phyloP scores from a whole-genome alignment of 129 eudicot genomes.

The Flaveria robusta region DNA sequence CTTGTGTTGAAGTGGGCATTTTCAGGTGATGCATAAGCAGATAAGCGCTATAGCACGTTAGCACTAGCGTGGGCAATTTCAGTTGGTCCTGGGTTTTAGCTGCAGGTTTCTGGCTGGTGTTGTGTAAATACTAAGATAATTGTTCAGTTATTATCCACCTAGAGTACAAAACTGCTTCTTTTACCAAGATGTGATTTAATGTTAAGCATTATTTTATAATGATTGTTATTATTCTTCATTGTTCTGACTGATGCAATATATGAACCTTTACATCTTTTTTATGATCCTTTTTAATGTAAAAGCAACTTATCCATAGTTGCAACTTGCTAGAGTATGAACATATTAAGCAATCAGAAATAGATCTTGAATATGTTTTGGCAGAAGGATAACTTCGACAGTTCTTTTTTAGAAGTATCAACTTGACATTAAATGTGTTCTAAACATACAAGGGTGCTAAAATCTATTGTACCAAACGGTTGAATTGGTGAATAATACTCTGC shows the following conservation, averaged over 20 bases:
- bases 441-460: conserved; percentile 1
- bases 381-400: conserved; percentile 5
- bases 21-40: conserved; percentile 7
- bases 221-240: conserved; percentile 6
- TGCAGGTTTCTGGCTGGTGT: background rate
- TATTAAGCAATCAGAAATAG: conserved; percentile 1
- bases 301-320: background rate
- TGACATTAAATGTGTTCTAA: conserved; percentile 11
- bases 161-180: conserved; percentile 4
- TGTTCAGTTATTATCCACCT: background rate
- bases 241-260: conserved; percentile 4
- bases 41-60: background rate
- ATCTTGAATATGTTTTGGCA: background rate
- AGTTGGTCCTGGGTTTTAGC: conserved; percentile 1
- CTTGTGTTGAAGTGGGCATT: conserved; percentile 10
- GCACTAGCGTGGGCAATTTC: background rate
- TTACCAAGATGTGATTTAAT: background rate
- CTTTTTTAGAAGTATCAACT: background rate
- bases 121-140: conserved; percentile 2
- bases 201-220: background rate
- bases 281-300: conserved; percentile 1
- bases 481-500: background rate
- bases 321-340: background rate
- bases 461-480: background rate
- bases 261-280: background rate